Conservation (phyloP, 2,329 filamentous ascomycete genomes). For the Ploettnerulaceae sp. region DNA sequence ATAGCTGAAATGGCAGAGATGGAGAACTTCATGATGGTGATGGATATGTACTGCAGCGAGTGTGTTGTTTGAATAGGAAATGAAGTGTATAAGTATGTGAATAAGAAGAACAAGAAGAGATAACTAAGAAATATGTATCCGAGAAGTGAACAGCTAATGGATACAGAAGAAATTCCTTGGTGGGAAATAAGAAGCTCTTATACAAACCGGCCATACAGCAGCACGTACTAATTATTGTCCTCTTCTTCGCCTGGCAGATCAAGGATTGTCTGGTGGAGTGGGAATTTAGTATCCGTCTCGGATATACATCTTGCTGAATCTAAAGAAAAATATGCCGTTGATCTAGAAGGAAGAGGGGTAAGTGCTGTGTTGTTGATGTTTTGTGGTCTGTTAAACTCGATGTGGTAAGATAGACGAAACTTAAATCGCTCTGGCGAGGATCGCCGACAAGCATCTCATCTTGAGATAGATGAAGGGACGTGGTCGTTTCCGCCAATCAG, state of each 20-base stretch:
- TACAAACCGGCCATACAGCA: background rate
- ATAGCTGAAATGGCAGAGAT: constrained; percentile 25
- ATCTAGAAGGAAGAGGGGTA: constrained; percentile 4
- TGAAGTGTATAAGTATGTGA: background rate
- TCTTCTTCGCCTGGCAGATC: too few relatives aligned
- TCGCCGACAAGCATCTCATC: background rate
- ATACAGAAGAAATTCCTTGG: constrained; percentile 1
- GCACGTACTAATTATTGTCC: too few relatives aligned
- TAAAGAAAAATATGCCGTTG: background rate
- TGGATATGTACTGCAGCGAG: background rate
- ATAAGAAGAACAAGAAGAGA: background rate
- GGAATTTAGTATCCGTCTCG: too few relatives aligned
- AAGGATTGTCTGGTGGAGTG: too few relatives aligned
- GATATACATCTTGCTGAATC: background rate
- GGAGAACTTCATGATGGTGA: constrained; percentile 16
- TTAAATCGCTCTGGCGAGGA: background rate
- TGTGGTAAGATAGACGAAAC: background rate
- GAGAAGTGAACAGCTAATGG: background rate
- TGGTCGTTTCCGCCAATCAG: constrained; percentile 5
- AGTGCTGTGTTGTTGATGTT: background rate
- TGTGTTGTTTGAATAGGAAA: background rate
- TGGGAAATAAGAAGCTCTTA: constrained; percentile 5
- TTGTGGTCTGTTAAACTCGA: background rate
- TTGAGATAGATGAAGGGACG: background rate
- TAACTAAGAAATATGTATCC: too few relatives aligned